These are phyloP conservation scores for Mycena crocata DNA, from an alignment of 768 basidiomycete genomes.

Conservation along the genomic window DNA sequence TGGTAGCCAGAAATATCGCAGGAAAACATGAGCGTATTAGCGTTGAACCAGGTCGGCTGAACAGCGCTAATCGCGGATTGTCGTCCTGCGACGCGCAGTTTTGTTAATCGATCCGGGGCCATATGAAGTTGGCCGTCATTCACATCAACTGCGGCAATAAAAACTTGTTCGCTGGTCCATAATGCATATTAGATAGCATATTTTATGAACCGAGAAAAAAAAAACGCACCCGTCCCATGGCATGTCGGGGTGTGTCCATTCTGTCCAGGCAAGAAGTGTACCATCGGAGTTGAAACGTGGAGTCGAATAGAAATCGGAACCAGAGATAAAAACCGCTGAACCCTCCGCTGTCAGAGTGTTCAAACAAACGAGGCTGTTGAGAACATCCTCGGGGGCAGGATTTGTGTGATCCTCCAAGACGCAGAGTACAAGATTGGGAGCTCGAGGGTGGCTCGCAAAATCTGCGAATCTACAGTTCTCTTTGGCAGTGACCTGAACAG, in stretches of 20 bases:
- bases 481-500: conserved; percentile 38
- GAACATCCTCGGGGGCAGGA: conserved; percentile 51
- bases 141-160: conserved; percentile 12
- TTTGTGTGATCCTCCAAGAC: conserved; percentile 68
- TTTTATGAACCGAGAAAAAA: neutral
- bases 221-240: conserved; percentile 22
- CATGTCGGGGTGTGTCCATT: conserved; percentile 23
- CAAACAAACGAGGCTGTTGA: conserved; percentile 57
- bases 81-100: conserved; percentile 2
- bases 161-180: conserved; percentile 13
- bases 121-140: neutral
- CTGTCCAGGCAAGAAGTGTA: conserved; percentile 15
- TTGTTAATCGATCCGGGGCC: neutral
- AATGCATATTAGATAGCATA: neutral
- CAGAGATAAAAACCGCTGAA: conserved; percentile 1
- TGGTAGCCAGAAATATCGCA: conserved; percentile 64
- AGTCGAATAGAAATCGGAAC: conserved; percentile 21
- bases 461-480: conserved; percentile 59
- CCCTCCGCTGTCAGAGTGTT: conserved; percentile 20
- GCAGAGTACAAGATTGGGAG: conserved; percentile 56
- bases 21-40: conserved; percentile 58
- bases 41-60: conserved; percentile 19
- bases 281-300: conserved; percentile 17
- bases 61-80: conserved; percentile 10
- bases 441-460: conserved; percentile 58